Percentiles rank a stretch among this genome's conserved stretches.
phyloP scores from a whole-genome alignment of 805 yeast genomes.

The Candida bentonensis region DNA sequence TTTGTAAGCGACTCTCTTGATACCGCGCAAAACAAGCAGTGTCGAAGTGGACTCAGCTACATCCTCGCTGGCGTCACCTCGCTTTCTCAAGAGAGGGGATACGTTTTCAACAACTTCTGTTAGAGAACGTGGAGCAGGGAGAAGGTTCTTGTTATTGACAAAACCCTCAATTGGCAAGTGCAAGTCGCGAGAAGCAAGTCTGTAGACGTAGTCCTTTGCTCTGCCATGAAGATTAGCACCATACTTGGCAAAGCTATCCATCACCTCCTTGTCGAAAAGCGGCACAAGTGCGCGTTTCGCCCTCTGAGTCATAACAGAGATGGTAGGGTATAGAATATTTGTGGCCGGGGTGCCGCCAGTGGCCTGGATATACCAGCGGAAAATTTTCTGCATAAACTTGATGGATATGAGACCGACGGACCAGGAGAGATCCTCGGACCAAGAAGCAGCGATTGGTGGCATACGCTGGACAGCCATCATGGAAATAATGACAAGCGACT shows the following conservation, averaged over 20 bases:
- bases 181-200: neutral
- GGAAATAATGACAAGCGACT: constrained; percentile 66
- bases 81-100: neutral
- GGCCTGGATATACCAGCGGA: constrained; percentile 88
- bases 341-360: constrained; percentile 81
- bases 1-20: constrained; percentile 65
- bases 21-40: constrained; percentile 69
- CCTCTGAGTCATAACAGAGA: constrained; percentile 65
- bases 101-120: neutral
- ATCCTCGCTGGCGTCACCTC: constrained; percentile 17
- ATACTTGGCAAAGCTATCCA: neutral
- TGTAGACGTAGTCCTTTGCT: neutral
- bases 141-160: neutral
- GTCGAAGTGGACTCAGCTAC: constrained; percentile 13
- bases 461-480: constrained; percentile 77
- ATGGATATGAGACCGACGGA: constrained; percentile 81
- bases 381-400: constrained; percentile 68
- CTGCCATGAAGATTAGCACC: neutral
- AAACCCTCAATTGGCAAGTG: neutral
- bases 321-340: constrained; percentile 41
- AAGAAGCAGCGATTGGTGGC: constrained; percentile 85
- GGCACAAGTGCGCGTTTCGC: constrained; percentile 25
- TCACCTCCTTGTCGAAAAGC: constrained; percentile 32
- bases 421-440: constrained; percentile 91
- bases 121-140: neutral